Percentiles rank a stretch among this genome's conserved stretches.
Conservation (phyloP, 2,329 filamentous ascomycete genomes). For the Epichloe hybrida region DNA sequence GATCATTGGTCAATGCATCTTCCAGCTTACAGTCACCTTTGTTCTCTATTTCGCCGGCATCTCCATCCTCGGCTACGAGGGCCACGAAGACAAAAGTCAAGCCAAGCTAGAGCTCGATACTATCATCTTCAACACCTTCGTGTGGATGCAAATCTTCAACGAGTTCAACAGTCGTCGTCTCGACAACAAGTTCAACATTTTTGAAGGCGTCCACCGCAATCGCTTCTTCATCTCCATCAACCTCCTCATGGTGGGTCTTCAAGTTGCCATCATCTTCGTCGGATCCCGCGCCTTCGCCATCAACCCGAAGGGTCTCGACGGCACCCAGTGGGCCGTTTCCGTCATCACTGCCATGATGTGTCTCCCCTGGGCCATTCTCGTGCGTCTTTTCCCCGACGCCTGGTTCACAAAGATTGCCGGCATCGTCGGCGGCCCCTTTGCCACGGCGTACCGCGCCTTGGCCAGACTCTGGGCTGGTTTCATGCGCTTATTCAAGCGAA, state of each 20-base stretch:
- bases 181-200: slow-evolving; percentile 91
- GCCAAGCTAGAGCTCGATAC: slow-evolving; percentile 24
- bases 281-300: slow-evolving; percentile 65
- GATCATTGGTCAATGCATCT: slow-evolving; percentile 86
- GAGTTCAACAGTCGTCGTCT: slow-evolving; percentile 83
- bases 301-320: slow-evolving; percentile 10
- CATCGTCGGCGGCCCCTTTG: slow-evolving; percentile 4
- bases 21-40: slow-evolving; percentile 70
- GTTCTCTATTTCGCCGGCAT: slow-evolving; percentile 58
- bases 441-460: neutral
- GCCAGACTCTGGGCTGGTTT: neutral
- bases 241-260: slow-evolving; percentile 73
- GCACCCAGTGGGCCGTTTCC: slow-evolving; percentile 70
- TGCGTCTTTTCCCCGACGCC: slow-evolving; percentile 71
- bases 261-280: slow-evolving; percentile 75
- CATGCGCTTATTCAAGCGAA: neutral
- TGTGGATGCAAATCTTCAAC: slow-evolving; percentile 99
- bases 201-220: slow-evolving; percentile 75
- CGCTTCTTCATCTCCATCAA: slow-evolving; percentile 84
- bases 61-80: slow-evolving; percentile 50
- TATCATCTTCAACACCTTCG: slow-evolving; percentile 90
- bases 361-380: slow-evolving; percentile 62
- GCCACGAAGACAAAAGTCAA: slow-evolving; percentile 31
- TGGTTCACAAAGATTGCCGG: slow-evolving; percentile 12
- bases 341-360: slow-evolving; percentile 75